Evolutionary conservation across 2,329 filamentous ascomycete species (phyloP), one percentile per base, ranked within the genome.

Genomic region (Colletotrichum sansevieriae): DNA sequence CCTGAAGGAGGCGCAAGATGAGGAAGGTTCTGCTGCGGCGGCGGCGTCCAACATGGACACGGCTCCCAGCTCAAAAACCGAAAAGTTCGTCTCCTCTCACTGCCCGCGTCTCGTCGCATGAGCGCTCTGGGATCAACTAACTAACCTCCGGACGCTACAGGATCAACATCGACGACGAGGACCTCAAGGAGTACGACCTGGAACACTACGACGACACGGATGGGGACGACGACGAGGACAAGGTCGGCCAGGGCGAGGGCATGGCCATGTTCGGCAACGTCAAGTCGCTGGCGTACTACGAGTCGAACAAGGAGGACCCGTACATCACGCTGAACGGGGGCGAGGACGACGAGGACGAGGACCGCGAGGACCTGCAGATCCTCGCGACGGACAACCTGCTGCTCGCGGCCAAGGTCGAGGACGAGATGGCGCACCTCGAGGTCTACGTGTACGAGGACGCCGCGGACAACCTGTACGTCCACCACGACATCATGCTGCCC

Each of bases 401-500:
- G 39, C 84, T 99, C 55, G 93, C 95, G 11, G 95, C 94, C 72
- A 95, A 97, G 82, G 91, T 98, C 59, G 96, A 99, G 81, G 96
- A 99, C 75, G 96, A 99, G 78, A 91, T 99, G 70, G 95, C 96
- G 18, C 95, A 98, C 80, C 85, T 99, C 29, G 96, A 99, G 79
- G 92, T 98, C 20, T 98, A 98, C 76, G 94, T 99, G 33, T 99
- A 98, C 81, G 96, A 99, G 80, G 96, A 98, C 75, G 90, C 90
- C 71, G 92, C 91, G 51, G 96, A 98, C 81, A 99, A 99, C 78
- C 90, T 99, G 70, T 99, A 99, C 79, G 95, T 99, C 25, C 96
- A 99, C 83, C 96, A 99, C 87, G 96, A 99, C 80, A 97, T 99
- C 75, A 98, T 99, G 95, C 88, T 99, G 64, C 96, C 96, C 37